phyloP scores from a whole-genome alignment of 305 asterid species.

The Solanum hybrid region DNA sequence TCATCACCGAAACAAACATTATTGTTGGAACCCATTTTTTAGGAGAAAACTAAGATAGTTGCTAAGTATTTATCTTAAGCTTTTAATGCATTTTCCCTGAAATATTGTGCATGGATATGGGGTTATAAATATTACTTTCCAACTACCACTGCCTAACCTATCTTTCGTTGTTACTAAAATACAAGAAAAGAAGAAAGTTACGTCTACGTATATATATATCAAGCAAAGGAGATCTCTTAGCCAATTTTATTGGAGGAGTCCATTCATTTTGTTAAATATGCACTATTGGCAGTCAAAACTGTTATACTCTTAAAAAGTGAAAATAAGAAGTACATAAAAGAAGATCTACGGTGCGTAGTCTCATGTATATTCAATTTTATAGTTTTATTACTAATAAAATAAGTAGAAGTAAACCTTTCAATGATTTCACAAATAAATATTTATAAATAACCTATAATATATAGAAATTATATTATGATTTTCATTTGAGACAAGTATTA shows the following conservation, averaged over 20 bases:
- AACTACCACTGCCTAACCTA: not conserved
- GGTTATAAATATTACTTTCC: not conserved
- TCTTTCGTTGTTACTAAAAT: not conserved
- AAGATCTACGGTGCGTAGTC: no score
- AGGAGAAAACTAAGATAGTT: not conserved
- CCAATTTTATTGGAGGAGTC: not conserved
- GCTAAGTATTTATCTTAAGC: not conserved
- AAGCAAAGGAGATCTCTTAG: not conserved
- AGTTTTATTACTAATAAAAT: no score
- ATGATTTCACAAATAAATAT: no score
- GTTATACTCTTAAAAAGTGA: no score
- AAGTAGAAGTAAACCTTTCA: no score
- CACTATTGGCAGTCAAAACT: not conserved
- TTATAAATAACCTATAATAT: no score
- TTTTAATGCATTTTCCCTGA: not conserved
- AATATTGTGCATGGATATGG: not conserved
- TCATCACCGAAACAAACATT: constrained; percentile 18
- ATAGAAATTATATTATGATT: no score
- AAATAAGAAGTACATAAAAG: no score
- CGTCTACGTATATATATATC: not conserved
- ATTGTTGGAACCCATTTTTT: constrained; percentile 21
- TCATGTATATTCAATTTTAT: no score
- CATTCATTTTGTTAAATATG: not conserved
- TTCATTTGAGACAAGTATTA: no score
- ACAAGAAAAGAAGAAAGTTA: not conserved